Conservation (phyloP, 768 basidiomycete species). For the Punctularia strigosozonata region DNA sequence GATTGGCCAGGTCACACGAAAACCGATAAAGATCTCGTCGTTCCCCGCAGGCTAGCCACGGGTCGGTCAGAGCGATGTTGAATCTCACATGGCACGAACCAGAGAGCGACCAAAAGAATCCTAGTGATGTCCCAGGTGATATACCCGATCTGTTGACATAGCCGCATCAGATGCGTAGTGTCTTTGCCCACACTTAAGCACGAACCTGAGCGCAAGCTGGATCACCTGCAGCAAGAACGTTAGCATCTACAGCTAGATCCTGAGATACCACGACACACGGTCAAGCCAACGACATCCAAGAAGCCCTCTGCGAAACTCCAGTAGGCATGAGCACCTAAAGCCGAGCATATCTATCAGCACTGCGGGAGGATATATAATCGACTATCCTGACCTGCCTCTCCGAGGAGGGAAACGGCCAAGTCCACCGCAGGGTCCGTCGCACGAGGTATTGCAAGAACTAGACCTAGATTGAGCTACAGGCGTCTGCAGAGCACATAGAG, state of each 20-base stretch:
- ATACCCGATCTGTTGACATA: conserved; percentile 41
- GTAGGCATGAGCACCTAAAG: conserved; percentile 53
- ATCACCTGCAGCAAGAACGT: conserved; percentile 33
- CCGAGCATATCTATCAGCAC: conserved; percentile 2
- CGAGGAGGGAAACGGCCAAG: conserved; percentile 52
- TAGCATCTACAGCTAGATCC: neutral
- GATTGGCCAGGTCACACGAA: conserved; percentile 52
- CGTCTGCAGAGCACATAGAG: too few relatives aligned
- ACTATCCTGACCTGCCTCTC: conserved; percentile 45
- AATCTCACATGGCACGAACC: conserved; percentile 24
- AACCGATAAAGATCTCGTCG: conserved; percentile 53
- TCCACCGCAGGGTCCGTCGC: conserved; percentile 47
- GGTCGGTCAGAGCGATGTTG: neutral
- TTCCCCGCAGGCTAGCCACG: conserved; percentile 42
- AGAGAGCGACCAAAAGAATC: conserved; percentile 63
- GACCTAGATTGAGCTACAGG: too few relatives aligned
- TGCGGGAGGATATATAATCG: neutral
- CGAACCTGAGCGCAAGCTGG: conserved; percentile 48
- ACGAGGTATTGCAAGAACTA: conserved; percentile 49
- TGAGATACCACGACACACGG: conserved; percentile 27
- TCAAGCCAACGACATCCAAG: conserved; percentile 52
- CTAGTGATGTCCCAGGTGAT: conserved; percentile 54
- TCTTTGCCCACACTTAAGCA: neutral
- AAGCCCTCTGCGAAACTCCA: conserved; percentile 51
- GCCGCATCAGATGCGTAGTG: neutral